Evolutionary conservation across 1,139 yeast species (phyloP), one percentile per base, ranked within the genome.

Genomic region (Saccharomyces hybrid): DNA sequence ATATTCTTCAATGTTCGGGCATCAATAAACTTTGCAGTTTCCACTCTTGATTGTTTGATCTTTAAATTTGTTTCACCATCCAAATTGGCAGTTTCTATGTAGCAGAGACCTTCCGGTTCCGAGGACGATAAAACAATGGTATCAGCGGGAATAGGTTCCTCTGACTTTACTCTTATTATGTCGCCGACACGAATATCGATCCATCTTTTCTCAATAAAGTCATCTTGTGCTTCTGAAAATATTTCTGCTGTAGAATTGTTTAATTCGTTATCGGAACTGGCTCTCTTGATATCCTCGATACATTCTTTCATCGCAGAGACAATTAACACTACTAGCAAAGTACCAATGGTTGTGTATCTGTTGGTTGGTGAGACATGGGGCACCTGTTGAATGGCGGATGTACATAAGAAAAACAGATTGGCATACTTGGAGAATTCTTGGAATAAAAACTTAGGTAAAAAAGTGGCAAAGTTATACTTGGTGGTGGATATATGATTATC

Each of bases 341-440:
- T 95, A 44, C 96, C 96, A 55, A 93, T 88, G 0, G 99, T 95
- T 6, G 99, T 95, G 68, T 84, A 95, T 72, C 97, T 76, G 71
- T 93, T 95, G 0, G 99, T 95, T 4, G 99, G 99, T 0, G 97
- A 85, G 3, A 93, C 98, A 61, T 86, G 82, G 4, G 99, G 99
- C 13, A 95, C 98, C 70, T 95, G 99, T 74, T 95, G 99, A 62
- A 95, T 93, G 47, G 82, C 78, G 3, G 98, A 87, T 0, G 99
- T 95, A 75, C 89, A 88, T 53, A 95, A 74, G 70, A 95, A 95
- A 72, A 95, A 95, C 70, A 95, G 76, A 68, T 95, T 95, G 28
- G 99, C 98, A 70, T 95, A 95, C 70, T 93, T 95, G 59, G 97
- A 88, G 71, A 95, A 95, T 71, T 95, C 99, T 73, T 95, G 99